A percentile compares a stretch with the other conserved stretches of the same genome.
Conservation (phyloP, 257 asterid genomes). For the Solanum sejunctum region DNA sequence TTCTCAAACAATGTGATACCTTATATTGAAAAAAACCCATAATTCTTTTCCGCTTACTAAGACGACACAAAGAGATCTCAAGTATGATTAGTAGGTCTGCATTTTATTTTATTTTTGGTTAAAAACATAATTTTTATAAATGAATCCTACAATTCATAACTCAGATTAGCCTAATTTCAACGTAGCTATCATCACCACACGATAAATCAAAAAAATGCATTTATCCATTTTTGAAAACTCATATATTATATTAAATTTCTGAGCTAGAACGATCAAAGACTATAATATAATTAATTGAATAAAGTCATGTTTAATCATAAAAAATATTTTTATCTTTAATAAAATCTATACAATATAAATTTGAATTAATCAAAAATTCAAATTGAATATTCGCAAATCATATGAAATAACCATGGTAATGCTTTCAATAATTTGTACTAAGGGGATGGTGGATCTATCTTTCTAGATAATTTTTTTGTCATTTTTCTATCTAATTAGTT, state of each 20-base stretch:
- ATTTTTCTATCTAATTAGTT: background rate
- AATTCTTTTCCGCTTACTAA: too few species aligned
- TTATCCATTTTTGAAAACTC: background rate
- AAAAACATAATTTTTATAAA: background rate
- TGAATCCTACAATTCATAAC: background rate
- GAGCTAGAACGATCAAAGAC: background rate
- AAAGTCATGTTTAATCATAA: background rate
- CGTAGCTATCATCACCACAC: background rate
- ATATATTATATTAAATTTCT: background rate
- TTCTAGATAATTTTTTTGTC: background rate
- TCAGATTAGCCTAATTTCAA: background rate
- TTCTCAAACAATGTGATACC: too few species aligned
- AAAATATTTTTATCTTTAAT: background rate
- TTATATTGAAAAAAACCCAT: too few species aligned
- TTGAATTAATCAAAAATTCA: background rate
- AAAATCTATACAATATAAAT: accelerated
- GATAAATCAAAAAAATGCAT: background rate
- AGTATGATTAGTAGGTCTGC: background rate
- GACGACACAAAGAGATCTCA: background rate
- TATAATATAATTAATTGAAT: background rate
- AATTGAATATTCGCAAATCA: accelerated
- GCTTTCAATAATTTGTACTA: background rate
- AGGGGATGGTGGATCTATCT: background rate
- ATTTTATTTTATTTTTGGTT: too few species aligned
- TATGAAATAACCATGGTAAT: background rate